These are phyloP conservation scores for Cyberlindnera nakhonratchasimensis DNA, from an alignment of 805 yeast genomes.

Conservation along the genomic window DNA sequence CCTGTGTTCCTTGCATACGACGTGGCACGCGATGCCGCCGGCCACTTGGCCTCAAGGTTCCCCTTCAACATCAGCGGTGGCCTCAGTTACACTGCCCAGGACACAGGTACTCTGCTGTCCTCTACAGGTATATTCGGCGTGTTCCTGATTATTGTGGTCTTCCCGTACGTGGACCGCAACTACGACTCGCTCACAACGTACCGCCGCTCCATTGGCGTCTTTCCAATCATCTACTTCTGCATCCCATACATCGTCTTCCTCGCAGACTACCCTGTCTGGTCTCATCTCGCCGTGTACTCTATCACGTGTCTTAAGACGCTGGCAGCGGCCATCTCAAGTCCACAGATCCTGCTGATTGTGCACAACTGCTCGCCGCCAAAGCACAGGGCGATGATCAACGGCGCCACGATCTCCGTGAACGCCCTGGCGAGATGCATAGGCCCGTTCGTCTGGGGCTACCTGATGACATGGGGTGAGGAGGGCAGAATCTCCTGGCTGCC, in stretches of 20 bases:
- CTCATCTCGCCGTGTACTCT: constrained; percentile 20
- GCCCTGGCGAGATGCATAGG: constrained; percentile 56
- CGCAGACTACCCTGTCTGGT: constrained; percentile 21
- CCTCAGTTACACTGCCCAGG: constrained; percentile 42
- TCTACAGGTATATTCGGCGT: constrained; percentile 53
- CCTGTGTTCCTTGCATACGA: constrained; percentile 51
- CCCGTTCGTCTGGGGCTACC: constrained; percentile 53
- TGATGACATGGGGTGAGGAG: constrained; percentile 37
- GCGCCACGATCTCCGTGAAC: constrained; percentile 49
- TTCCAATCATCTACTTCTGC: constrained; percentile 43
- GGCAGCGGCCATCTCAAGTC: constrained; percentile 45
- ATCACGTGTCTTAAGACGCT: constrained; percentile 36
- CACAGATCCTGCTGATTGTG: constrained; percentile 49
- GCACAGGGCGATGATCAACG: constrained; percentile 58
- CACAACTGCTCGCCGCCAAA: constrained; percentile 52
- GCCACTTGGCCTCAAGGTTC: constrained; percentile 33
- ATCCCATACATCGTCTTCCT: constrained; percentile 49
- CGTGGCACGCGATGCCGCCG: constrained; percentile 26
- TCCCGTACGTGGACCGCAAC: constrained; percentile 48
- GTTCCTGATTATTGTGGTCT: constrained; percentile 44
- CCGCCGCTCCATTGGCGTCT: constrained; percentile 36
- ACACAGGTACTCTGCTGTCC: constrained; percentile 50
- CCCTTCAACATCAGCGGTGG: constrained; percentile 53
- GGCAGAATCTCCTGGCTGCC: constrained; percentile 31
- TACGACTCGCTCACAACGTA: constrained; percentile 45